A percentile compares a stretch with the other conserved stretches of the same genome.
Evolutionary conservation across 768 basidiomycete genomes (phyloP).

Genomic region (Pulveroboletus ravenelii): DNA sequence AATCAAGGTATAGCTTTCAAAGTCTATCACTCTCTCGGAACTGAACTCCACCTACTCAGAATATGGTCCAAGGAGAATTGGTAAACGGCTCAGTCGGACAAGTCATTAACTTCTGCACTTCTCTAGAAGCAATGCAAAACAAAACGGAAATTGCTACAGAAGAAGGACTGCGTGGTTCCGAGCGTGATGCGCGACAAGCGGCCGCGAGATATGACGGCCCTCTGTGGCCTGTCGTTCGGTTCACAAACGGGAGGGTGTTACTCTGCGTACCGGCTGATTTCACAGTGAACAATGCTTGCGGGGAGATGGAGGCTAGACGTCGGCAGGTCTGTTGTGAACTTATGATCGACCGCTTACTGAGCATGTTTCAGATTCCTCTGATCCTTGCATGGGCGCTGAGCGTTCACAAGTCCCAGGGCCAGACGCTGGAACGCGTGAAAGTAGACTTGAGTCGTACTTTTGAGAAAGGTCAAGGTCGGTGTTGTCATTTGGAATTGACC

Average conservation of each 20-base stretch:
- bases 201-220: constrained; percentile 22
- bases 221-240: constrained; percentile 60
- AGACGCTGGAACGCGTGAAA: constrained; percentile 79
- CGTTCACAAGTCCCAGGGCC: constrained; percentile 88
- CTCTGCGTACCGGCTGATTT: constrained; percentile 57
- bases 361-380: constrained; percentile 44
- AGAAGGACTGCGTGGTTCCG: constrained; percentile 30
- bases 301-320: constrained; percentile 54
- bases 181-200: constrained; percentile 16
- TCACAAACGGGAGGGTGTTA: constrained; percentile 43
- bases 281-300: constrained; percentile 56
- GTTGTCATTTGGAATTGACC: background rate
- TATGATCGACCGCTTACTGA: background rate
- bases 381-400: constrained; percentile 85
- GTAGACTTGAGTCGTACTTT: constrained; percentile 74
- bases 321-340: constrained; percentile 41
- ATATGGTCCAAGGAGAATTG: constrained; percentile 59
- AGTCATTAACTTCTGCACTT: constrained; percentile 43
- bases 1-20: constrained; percentile 49
- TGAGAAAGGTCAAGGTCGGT: constrained; percentile 71
- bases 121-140: constrained; percentile 38
- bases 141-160: constrained; percentile 36
- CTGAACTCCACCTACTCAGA: constrained; percentile 36
- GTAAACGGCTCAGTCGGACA: constrained; percentile 70
- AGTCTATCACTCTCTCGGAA: background rate